Evolutionary conservation across 1,139 yeast genomes (phyloP).

Genomic region (Blastobotrys capitulatus): DNA sequence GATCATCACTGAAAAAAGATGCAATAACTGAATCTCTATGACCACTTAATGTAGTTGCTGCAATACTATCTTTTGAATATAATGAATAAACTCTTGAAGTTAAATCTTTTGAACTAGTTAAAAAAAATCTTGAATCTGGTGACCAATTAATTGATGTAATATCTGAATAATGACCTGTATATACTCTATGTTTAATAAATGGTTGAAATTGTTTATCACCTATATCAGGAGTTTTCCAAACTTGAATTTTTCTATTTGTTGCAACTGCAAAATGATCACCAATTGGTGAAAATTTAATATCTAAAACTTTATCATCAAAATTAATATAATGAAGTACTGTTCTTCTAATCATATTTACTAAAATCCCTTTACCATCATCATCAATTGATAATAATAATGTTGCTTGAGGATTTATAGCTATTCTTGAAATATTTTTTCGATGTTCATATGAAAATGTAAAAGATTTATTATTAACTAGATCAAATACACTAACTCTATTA

Average conservation of each 20-base stretch:
- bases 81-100: conserved; percentile 84
- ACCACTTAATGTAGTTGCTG: conserved; percentile 84
- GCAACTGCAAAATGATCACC: conserved; percentile 87
- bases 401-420: conserved; percentile 79
- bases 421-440: conserved; percentile 70
- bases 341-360: conserved; percentile 77
- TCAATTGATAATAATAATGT: conserved; percentile 83
- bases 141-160: conserved; percentile 83
- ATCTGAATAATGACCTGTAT: conserved; percentile 90
- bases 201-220: conserved; percentile 87
- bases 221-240: conserved; percentile 87
- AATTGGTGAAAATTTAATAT: conserved; percentile 80
- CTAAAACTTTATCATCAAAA: conserved; percentile 72
- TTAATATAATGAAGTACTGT: conserved; percentile 94
- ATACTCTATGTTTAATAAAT: conserved; percentile 80
- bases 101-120: conserved; percentile 85
- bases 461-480: conserved; percentile 67
- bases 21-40: conserved; percentile 84
- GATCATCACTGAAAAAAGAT: conserved; percentile 81
- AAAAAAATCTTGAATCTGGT: conserved; percentile 76
- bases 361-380: conserved; percentile 81
- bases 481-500: conserved; percentile 85
- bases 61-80: conserved; percentile 65
- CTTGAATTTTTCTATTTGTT: conserved; percentile 74
- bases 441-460: conserved; percentile 92